Evolutionary conservation across 2,329 filamentous ascomycete species (phyloP).

Genomic region (Pseudocercospora fuligena): DNA sequence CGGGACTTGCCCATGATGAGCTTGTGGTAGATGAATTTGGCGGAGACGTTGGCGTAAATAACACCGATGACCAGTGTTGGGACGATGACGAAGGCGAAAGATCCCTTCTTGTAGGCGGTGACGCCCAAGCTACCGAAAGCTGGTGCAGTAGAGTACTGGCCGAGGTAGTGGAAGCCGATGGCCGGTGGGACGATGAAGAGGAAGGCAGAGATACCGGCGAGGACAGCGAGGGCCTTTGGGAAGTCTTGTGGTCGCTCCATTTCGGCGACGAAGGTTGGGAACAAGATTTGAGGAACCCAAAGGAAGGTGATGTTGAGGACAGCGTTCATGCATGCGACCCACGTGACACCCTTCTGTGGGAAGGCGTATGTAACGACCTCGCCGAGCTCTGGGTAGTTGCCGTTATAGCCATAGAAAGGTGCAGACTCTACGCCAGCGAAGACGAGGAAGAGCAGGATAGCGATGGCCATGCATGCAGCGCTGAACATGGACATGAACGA

Average conservation of each 20-base stretch:
- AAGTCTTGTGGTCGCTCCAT: conserved; percentile 58
- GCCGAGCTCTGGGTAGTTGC: conserved; percentile 51
- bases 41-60: conserved; percentile 62
- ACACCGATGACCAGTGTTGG: conserved; percentile 56
- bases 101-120: conserved; percentile 53
- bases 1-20: conserved; percentile 50
- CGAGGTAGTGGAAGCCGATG: conserved; percentile 55
- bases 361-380: conserved; percentile 55
- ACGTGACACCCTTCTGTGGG: conserved; percentile 53
- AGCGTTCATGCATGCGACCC: conserved; percentile 56
- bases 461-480: conserved; percentile 54
- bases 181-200: conserved; percentile 57
- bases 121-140: conserved; percentile 55
- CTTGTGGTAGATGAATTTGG: conserved; percentile 54
- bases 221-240: conserved; percentile 55
- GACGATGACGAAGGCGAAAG: conserved; percentile 58
- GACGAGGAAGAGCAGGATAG: conserved; percentile 56
- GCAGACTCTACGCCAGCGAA: conserved; percentile 54
- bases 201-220: conserved; percentile 51
- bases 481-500: conserved; percentile 59
- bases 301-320: conserved; percentile 54
- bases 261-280: conserved; percentile 58
- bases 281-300: conserved; percentile 58
- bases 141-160: conserved; percentile 56
- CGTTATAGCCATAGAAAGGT: conserved; percentile 53